Conservation (phyloP, 2,329 filamentous ascomycete species). For the Trichoderma sp. region DNA sequence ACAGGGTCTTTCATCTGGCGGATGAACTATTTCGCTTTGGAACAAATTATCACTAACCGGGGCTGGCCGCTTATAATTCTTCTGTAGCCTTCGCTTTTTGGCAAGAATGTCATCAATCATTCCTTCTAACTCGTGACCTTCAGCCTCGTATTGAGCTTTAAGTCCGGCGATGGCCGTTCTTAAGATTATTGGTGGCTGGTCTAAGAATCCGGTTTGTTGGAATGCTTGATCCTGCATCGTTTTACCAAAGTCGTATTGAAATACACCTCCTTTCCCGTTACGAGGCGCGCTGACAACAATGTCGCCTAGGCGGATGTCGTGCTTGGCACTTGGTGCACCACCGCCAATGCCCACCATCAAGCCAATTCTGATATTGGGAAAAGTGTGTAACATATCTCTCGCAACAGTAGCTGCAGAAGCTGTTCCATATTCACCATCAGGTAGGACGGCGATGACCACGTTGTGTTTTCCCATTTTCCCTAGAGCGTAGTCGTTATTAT, state of each 20-base stretch:
- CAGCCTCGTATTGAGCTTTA: neutral
- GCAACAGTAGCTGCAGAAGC: conserved; percentile 28
- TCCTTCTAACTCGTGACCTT: neutral
- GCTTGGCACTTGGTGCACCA: conserved; percentile 33
- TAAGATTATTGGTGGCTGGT: conserved; percentile 23
- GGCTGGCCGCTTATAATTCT: neutral
- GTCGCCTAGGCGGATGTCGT: conserved; percentile 35
- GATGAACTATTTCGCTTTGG: neutral
- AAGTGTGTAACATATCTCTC: conserved; percentile 2
- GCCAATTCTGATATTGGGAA: conserved; percentile 27
- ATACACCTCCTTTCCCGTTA: conserved; percentile 22
- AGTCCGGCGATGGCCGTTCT: conserved; percentile 6
- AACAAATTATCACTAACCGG: neutral
- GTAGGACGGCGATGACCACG: conserved; percentile 24
- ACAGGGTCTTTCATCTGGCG: too few relatives aligned
- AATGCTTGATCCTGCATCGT: conserved; percentile 23
- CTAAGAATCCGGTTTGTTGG: conserved; percentile 13
- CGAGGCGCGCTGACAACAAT: neutral
- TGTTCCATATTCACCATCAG: conserved; percentile 22
- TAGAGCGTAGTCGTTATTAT: neutral
- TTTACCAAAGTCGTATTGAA: conserved; percentile 20
- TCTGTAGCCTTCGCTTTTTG: neutral
- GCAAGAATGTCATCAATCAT: neutral
- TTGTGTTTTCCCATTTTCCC: conserved; percentile 25
- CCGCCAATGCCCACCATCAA: conserved; percentile 26